Percentiles rank a stretch among this genome's conserved stretches.
Evolutionary conservation across 805 yeast species (phyloP).

Genomic region (Candida pseudofarinosa): DNA sequence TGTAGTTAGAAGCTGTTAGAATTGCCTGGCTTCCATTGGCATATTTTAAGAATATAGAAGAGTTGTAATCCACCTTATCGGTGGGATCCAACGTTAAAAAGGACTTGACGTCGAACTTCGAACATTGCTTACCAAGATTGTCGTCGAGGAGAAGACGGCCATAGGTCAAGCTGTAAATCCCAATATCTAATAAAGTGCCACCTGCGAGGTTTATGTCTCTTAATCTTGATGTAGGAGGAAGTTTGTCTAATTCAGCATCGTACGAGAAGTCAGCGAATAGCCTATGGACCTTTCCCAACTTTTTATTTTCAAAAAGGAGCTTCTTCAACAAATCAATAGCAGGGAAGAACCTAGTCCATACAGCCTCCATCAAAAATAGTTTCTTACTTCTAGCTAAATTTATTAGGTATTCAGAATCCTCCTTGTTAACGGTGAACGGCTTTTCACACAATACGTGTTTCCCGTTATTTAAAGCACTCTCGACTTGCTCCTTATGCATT

Average conservation of each 20-base stretch:
- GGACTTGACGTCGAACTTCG: slow-evolving; percentile 25
- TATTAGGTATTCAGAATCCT: slow-evolving; percentile 40
- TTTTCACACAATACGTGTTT: slow-evolving; percentile 55
- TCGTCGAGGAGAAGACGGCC: slow-evolving; percentile 37
- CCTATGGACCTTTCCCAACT: slow-evolving; percentile 45
- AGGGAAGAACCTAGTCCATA: slow-evolving; percentile 57
- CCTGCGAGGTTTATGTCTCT: slow-evolving; percentile 48
- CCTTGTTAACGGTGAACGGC: slow-evolving; percentile 47
- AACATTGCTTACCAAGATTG: slow-evolving; percentile 24
- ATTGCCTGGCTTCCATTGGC: slow-evolving; percentile 41
- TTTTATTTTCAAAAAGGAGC: slow-evolving; percentile 35
- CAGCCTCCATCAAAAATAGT: slow-evolving; percentile 54
- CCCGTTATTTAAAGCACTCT: slow-evolving; percentile 39
- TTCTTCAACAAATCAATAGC: slow-evolving; percentile 30
- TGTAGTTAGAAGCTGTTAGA: slow-evolving; percentile 26
- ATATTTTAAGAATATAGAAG: slow-evolving; percentile 35
- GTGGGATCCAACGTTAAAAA: slow-evolving; percentile 28
- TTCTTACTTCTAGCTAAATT: slow-evolving; percentile 41
- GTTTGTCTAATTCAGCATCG: slow-evolving; percentile 27
- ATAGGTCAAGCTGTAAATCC: slow-evolving; percentile 49
- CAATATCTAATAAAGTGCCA: slow-evolving; percentile 54
- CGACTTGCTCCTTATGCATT: slow-evolving; percentile 44
- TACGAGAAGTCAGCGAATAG: slow-evolving; percentile 41
- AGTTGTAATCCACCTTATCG: slow-evolving; percentile 41
- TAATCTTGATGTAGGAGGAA: slow-evolving; percentile 32